These are phyloP conservation scores for Elongisporangium prolatum DNA, from an alignment of 352 stramenopile genomes.

Conservation along the genomic window DNA sequence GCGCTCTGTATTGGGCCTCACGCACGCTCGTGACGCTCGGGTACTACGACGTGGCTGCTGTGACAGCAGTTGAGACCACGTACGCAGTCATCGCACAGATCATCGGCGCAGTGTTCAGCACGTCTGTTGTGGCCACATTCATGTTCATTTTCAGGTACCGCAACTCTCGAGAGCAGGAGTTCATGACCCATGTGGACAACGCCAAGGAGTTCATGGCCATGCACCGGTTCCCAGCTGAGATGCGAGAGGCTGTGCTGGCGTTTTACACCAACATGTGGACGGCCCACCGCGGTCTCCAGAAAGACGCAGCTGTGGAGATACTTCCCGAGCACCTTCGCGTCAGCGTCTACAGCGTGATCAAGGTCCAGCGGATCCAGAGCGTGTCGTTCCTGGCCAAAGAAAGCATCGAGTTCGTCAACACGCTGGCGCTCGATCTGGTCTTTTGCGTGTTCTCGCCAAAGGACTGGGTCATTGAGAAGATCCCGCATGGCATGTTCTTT, in stretches of 20 bases:
- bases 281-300: conserved; percentile 38
- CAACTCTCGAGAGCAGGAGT: conserved; percentile 48
- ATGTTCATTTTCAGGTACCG: conserved; percentile 68
- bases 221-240: conserved; percentile 48
- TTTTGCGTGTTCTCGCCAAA: conserved; percentile 54
- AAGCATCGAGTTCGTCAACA: conserved; percentile 69
- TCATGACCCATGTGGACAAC: conserved; percentile 65
- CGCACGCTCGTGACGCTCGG: conserved; percentile 50
- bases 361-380: conserved; percentile 51
- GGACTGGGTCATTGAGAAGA: conserved; percentile 70
- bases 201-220: conserved; percentile 75
- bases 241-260: conserved; percentile 45
- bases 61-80: conserved; percentile 47
- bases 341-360: conserved; percentile 46
- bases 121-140: conserved; percentile 60
- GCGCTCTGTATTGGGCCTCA: conserved; percentile 54
- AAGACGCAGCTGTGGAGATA: conserved; percentile 37
- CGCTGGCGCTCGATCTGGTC: conserved; percentile 42
- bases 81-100: conserved; percentile 59
- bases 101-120: conserved; percentile 61
- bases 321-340: conserved; percentile 58
- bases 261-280: conserved; percentile 66
- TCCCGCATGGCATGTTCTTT: conserved; percentile 64
- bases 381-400: conserved; percentile 61
- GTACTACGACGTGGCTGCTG: conserved; percentile 53